Base-by-base conservation (phyloP, 352 stramenopile species). In the Phytophthora cactorum region DNA sequence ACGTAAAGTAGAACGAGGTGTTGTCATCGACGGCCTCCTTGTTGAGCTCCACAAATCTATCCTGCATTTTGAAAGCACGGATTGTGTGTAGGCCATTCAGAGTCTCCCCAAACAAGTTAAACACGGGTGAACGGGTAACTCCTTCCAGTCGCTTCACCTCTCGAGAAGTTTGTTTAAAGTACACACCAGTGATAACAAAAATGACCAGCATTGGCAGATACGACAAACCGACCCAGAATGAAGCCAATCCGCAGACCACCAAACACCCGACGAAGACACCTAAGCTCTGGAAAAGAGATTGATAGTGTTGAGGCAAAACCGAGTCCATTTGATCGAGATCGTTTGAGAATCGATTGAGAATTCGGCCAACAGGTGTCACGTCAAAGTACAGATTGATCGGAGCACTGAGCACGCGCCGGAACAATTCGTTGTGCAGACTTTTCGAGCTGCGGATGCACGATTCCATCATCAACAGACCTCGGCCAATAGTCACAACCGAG, bases 71-170 rank as follows among this genome's bases (percentile, higher is more conserved):
- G 41, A 77, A 93, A 1, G 85, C 79, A 45, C 95, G 88, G 22
- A 99, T 98, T 11, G 89, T 98, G 1, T 89, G 62, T 22, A 98
- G 75, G 6, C 96, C 97, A 45, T 77, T 86, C 12, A 99, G 68
- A 9, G 83, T 98, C 75, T 99, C 94, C 7, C 81, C 79, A 31
- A 98, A 86, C 56, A 98, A 76, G 3, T 86, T 86, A 73, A 97
- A 98, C 25, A 99, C 89, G 6, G 97, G 96, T 14, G 88, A 76
- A n/a, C 76, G 74, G 9, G 63, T 78, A n/a, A 98, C 68, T 3
- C 88, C 90, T 68, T 99, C 96, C 34, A 99, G 78, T 7, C 95
- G 84, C 78, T 98, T 98, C 2, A 98, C 75, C 54, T 98, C 94
- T 2, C 77, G 73, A 55, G 86, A 78, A 5, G 73, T 90, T 39